A percentile compares a stretch with the other conserved stretches of the same genome.
These are phyloP conservation scores for Tilletia indica DNA, from an alignment of 1,284 basidiomycete genomes.

Conservation along the genomic window DNA sequence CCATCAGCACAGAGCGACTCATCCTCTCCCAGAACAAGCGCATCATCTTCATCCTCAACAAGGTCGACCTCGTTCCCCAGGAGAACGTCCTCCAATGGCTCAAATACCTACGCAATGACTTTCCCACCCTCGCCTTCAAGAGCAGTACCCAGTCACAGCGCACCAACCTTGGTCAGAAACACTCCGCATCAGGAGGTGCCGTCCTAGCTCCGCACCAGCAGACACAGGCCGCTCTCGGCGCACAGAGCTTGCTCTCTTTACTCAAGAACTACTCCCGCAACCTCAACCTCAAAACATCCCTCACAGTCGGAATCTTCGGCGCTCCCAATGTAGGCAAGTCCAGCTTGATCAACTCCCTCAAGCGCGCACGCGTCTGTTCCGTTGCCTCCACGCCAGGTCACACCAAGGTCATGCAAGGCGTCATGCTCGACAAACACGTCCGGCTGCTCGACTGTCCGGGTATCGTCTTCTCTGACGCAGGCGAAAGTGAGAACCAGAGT, in stretches of 20 bases:
- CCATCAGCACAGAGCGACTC: conserved; percentile 42
- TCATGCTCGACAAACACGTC: conserved; percentile 88
- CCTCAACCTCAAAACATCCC: conserved; percentile 44
- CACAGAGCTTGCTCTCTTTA: conserved; percentile 71
- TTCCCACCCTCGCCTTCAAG: conserved; percentile 90
- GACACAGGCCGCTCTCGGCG: conserved; percentile 55
- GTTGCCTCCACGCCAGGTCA: conserved; percentile 95
- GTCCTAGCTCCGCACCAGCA: conserved; percentile 11
- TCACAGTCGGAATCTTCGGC: conserved; percentile 87
- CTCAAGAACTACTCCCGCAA: conserved; percentile 79
- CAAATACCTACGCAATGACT: conserved; percentile 80
- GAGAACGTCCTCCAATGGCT: conserved; percentile 89
- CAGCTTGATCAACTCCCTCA: conserved; percentile 89
- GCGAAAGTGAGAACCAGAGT: conserved; percentile 54
- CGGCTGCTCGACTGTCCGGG: conserved; percentile 93
- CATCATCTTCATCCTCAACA: conserved; percentile 42
- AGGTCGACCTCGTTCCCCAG: conserved; percentile 71
- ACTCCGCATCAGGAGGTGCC: background rate
- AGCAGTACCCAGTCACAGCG: conserved; percentile 79
- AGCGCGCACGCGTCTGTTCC: conserved; percentile 68
- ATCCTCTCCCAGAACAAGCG: conserved; percentile 43
- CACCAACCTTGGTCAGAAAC: conserved; percentile 60
- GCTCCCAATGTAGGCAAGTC: conserved; percentile 98
- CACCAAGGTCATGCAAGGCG: conserved; percentile 88
- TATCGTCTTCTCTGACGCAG: conserved; percentile 66